These are phyloP conservation scores for Pyrrhoderma noxium DNA, from an alignment of 1,284 basidiomycete species.

Conservation along the genomic window DNA sequence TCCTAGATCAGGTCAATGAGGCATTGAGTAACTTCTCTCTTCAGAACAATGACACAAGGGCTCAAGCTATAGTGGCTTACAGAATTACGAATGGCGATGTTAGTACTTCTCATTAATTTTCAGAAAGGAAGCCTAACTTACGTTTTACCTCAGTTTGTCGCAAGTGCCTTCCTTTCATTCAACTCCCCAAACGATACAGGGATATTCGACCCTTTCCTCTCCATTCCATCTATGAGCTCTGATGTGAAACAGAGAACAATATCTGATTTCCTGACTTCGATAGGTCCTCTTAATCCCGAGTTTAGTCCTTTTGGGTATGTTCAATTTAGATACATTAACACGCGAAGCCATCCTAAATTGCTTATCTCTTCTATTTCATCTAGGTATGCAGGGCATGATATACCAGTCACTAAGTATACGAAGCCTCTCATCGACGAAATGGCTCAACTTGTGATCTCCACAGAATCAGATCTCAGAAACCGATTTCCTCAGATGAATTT, in stretches of 20 bases:
- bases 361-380: background rate
- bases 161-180: too few species aligned
- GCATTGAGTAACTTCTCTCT: too few species aligned
- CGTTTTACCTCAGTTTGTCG: too few species aligned
- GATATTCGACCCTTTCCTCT: background rate
- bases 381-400: conserved; percentile 5
- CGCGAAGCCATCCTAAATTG: background rate
- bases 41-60: too few species aligned
- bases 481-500: background rate
- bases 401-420: conserved; percentile 9
- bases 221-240: conserved; percentile 3
- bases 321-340: background rate
- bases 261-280: conserved; percentile 3
- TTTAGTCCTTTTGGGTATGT: conserved; percentile 9
- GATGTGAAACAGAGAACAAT: conserved; percentile 5
- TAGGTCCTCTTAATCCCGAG: conserved; percentile 2
- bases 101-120: too few species aligned
- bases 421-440: conserved; percentile 4
- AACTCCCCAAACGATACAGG: too few species aligned
- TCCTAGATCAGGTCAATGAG: background rate
- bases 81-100: too few species aligned
- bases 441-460: background rate
- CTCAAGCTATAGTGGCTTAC: too few species aligned
- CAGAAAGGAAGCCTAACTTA: too few species aligned
- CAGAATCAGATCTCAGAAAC: too few species aligned